phyloP scores from a whole-genome alignment of 805 yeast species.

The Maudiozyma pseudohumilis region DNA sequence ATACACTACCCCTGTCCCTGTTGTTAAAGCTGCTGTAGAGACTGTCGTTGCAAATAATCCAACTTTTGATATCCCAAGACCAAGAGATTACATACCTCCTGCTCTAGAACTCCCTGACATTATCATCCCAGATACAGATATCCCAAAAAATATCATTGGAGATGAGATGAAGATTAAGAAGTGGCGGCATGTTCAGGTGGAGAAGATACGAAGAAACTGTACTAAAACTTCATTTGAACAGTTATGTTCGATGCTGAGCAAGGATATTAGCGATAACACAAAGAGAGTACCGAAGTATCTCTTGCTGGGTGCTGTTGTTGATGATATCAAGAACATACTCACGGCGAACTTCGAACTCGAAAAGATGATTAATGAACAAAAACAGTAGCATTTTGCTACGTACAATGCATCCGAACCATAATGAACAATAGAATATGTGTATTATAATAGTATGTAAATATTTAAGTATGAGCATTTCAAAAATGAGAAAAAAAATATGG shows the following conservation, averaged over 20 bases:
- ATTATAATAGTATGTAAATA: background rate
- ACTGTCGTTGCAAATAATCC: too few species aligned
- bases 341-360: slow-evolving; percentile 24
- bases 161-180: slow-evolving; percentile 18
- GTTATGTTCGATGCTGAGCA: slow-evolving; percentile 16
- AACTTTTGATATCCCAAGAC: background rate
- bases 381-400: background rate
- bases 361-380: slow-evolving; percentile 4
- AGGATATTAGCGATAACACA: slow-evolving; percentile 7
- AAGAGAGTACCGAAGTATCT: slow-evolving; percentile 28
- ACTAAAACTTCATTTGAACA: slow-evolving; percentile 24
- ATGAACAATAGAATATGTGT: background rate
- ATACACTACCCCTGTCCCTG: too few species aligned
- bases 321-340: slow-evolving; percentile 22
- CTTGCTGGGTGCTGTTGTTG: slow-evolving; percentile 21
- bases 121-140: slow-evolving; percentile 13
- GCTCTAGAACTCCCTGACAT: slow-evolving; percentile 20
- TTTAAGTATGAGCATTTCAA: background rate
- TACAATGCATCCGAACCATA: background rate
- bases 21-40: background rate
- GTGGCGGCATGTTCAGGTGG: slow-evolving; percentile 29
- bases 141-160: slow-evolving; percentile 15
- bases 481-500: too few species aligned
- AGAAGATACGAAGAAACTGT: slow-evolving; percentile 23
- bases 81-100: slow-evolving; percentile 9